Evolutionary conservation across 371 early-diverging fungal genomes (phyloP).

Genomic region (Sporodiniella umbellata): DNA sequence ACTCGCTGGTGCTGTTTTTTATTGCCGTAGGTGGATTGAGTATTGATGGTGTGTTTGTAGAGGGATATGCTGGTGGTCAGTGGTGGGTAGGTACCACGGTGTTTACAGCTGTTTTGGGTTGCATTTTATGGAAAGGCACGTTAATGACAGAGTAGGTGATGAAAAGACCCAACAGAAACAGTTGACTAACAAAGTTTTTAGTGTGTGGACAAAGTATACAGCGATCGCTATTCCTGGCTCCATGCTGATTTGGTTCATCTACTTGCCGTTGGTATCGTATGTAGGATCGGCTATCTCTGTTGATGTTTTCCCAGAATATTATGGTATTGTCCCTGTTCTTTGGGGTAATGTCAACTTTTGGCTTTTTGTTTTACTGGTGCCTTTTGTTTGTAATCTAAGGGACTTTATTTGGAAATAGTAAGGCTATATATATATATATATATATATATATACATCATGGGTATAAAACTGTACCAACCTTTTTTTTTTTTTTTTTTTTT

Average conservation of each 20-base stretch:
- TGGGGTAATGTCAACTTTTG: constrained; percentile 83
- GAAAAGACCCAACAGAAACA: neutral
- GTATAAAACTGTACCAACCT: no score
- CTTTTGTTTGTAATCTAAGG: constrained; percentile 76
- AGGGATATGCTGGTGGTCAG: constrained; percentile 68
- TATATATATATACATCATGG: no score
- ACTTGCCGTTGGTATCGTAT: constrained; percentile 78
- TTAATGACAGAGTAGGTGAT: constrained; percentile 72
- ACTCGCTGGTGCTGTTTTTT: constrained; percentile 74
- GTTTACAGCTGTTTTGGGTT: constrained; percentile 75
- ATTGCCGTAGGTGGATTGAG: constrained; percentile 57
- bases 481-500: no score
- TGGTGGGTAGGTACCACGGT: constrained; percentile 78
- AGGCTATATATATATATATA: constrained; percentile 22
- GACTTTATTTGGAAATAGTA: constrained; percentile 94
- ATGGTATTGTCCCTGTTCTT: constrained; percentile 70
- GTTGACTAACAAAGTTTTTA: constrained; percentile 7
- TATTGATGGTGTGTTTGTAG: constrained; percentile 56
- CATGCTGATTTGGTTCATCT: constrained; percentile 81
- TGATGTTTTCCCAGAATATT: constrained; percentile 63
- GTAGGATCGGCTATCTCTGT: constrained; percentile 79
- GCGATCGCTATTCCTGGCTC: constrained; percentile 80
- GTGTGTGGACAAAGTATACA: constrained; percentile 83
- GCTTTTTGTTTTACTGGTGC: constrained; percentile 79
- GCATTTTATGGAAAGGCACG: constrained; percentile 83